phyloP scores from a whole-genome alignment of 1,139 yeast genomes.

The Suhomyces maxii region DNA sequence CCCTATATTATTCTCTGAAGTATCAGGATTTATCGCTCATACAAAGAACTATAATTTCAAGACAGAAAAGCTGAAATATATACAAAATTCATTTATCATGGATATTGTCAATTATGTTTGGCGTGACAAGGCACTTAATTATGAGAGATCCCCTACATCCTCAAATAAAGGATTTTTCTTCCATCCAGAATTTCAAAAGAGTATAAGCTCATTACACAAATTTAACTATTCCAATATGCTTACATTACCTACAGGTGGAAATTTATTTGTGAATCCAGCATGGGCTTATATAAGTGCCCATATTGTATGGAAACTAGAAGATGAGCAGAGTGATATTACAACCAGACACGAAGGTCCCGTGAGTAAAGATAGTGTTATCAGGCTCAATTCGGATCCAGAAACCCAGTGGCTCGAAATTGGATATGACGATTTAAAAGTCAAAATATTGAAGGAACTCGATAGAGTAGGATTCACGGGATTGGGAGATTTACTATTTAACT shows the following conservation, averaged over 20 bases:
- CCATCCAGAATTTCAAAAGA: constrained; percentile 34
- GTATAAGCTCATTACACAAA: constrained; percentile 34
- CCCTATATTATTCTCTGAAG: constrained; percentile 46
- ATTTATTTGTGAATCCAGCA: constrained; percentile 56
- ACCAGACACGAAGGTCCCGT: constrained; percentile 50
- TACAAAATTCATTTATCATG: constrained; percentile 56
- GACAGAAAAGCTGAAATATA: constrained; percentile 26
- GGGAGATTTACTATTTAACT: constrained; percentile 45
- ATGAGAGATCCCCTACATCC: constrained; percentile 13
- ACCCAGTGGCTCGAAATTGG: constrained; percentile 30
- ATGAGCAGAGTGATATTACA: constrained; percentile 26
- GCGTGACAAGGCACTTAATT: constrained; percentile 52
- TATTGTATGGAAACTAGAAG: constrained; percentile 50
- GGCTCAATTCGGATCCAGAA: constrained; percentile 20
- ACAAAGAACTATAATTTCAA: constrained; percentile 38
- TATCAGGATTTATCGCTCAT: constrained; percentile 50
- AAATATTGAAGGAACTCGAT: constrained; percentile 37
- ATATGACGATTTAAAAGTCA: constrained; percentile 41
- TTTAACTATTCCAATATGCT: constrained; percentile 25
- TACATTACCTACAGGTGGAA: constrained; percentile 39
- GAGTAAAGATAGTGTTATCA: constrained; percentile 30
- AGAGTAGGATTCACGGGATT: constrained; percentile 42
- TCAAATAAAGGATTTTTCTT: constrained; percentile 43
- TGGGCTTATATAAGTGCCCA: constrained; percentile 49
- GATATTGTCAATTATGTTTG: constrained; percentile 63